Base-by-base conservation (phyloP, 169 alveolate genomes). In the Neospora caninum region DNA sequence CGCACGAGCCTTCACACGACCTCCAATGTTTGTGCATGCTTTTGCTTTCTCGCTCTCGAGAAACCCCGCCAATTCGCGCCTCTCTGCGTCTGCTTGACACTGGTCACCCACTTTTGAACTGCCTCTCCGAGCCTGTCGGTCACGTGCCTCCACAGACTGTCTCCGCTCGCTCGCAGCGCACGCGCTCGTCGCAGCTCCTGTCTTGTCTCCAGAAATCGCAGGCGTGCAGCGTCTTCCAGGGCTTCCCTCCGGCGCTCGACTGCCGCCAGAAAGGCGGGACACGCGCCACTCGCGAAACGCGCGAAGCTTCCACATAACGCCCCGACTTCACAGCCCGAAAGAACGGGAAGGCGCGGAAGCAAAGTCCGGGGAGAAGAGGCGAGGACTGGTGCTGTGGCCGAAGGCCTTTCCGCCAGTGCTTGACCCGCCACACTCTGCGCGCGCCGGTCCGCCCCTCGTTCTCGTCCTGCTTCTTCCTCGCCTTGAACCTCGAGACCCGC, bases 101-200 rank as follows among this genome's bases (percentile, higher is more conserved):
- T 13, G 31, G 73, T 1, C 0, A 22, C 86, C 31, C 31, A 78
- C 86, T 38, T 78, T 16, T 78, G 86, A 78, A 78, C 86, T 25
- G 86, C 86, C 45, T 78, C 45, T 10, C 86, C 86, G 86, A 78
- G 86, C 39, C 86, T 4, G 7, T n/a, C 86, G 7, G 86, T 78
- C 45, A 78, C 86, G 86, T 78, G 86, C 86, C 86, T 13, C 86
- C 86, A 78, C 86, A 78, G 39, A 25, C 86, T n/a, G 86, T 78
- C 49, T 78, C n/a, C 49, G 86, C 45, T n/a, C 31, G 9, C 86
- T 78, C n/a, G 49, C 43, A 13, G 49, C n/a, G 49, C 49, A 43
- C 22, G 18, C 27, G 86, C 86, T 43, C 43, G 39, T 78, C 49
- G 7, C 34, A 34, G 6, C 42, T 34, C 39, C 1, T 29, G 39